A percentile compares a stretch with the other conserved stretches of the same genome.
phyloP scores from a whole-genome alignment of 768 basidiomycete genomes.

The Podaxis sp. region DNA sequence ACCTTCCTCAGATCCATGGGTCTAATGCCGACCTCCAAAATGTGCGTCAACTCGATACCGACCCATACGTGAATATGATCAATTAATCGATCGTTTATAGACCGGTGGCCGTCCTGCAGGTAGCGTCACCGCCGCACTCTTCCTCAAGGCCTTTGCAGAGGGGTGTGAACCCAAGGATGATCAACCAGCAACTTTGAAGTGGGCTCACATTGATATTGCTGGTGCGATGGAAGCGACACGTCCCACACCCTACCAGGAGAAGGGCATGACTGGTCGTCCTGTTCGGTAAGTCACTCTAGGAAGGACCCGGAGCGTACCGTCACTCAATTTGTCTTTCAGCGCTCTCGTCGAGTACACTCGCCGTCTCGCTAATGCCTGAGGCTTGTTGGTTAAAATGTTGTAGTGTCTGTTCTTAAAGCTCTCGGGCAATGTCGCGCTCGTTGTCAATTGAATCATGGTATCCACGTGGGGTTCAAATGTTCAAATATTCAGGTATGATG shows the following conservation, averaged over 20 bases:
- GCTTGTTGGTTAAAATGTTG: neutral
- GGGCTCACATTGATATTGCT: constrained; percentile 89
- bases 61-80: neutral
- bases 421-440: neutral
- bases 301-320: neutral
- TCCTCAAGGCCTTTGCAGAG: constrained; percentile 81
- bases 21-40: constrained; percentile 86
- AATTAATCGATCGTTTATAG: constrained; percentile 31
- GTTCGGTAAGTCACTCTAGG: constrained; percentile 56
- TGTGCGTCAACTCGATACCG: constrained; percentile 32
- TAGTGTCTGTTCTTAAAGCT: neutral
- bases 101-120: constrained; percentile 74
- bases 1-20: constrained; percentile 69
- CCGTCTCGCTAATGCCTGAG: constrained; percentile 30
- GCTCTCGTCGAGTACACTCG: constrained; percentile 43
- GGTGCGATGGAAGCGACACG: constrained; percentile 71
- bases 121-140: constrained; percentile 79
- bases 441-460: neutral
- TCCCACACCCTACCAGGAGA: constrained; percentile 61
- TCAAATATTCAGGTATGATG: neutral
- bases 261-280: constrained; percentile 79
- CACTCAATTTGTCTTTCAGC: constrained; percentile 20
- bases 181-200: constrained; percentile 55
- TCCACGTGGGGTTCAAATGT: neutral
- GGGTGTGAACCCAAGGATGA: constrained; percentile 68